These are phyloP conservation scores for Pythium utonaiense DNA, from an alignment of 352 stramenopile species.

Conservation along the genomic window DNA sequence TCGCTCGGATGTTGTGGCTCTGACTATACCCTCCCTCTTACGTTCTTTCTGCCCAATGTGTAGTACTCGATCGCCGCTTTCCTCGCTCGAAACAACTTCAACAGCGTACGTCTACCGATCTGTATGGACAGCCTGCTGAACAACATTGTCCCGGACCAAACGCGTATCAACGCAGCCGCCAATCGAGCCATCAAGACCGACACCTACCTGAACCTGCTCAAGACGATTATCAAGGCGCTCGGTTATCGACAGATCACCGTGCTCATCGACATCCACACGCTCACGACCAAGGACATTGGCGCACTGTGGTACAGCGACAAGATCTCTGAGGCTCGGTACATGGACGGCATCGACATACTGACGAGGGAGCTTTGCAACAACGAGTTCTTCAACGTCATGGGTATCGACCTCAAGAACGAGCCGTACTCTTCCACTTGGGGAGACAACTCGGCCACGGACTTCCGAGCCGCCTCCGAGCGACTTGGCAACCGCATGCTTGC, in stretches of 20 bases:
- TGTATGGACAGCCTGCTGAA: conserved; percentile 33
- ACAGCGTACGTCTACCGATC: conserved; percentile 62
- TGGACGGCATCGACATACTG: conserved; percentile 32
- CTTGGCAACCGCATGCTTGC: conserved; percentile 67
- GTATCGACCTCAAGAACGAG: conserved; percentile 74
- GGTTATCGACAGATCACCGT: conserved; percentile 40
- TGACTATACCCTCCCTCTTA: background rate
- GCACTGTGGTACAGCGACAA: conserved; percentile 35
- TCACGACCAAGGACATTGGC: conserved; percentile 27
- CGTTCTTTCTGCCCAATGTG: too few relatives aligned
- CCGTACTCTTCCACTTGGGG: conserved; percentile 52
- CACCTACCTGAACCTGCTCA: conserved; percentile 34
- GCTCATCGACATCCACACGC: conserved; percentile 37
- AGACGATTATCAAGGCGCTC: conserved; percentile 39
- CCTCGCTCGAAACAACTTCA: conserved; percentile 72
- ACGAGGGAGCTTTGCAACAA: conserved; percentile 42
- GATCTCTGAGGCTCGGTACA: conserved; percentile 27
- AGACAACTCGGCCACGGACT: conserved; percentile 41
- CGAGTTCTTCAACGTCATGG: conserved; percentile 71
- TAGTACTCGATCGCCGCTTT: conserved; percentile 69
- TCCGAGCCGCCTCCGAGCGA: conserved; percentile 35
- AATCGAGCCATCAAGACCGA: conserved; percentile 55
- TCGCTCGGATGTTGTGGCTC: background rate
- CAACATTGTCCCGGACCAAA: conserved; percentile 32
- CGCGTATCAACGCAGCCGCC: conserved; percentile 30